Evolutionary conservation across 1,139 yeast genomes (phyloP), one percentile per base, ranked within the genome.

Genomic region (Lodderomyces pseudojiufengensis): DNA sequence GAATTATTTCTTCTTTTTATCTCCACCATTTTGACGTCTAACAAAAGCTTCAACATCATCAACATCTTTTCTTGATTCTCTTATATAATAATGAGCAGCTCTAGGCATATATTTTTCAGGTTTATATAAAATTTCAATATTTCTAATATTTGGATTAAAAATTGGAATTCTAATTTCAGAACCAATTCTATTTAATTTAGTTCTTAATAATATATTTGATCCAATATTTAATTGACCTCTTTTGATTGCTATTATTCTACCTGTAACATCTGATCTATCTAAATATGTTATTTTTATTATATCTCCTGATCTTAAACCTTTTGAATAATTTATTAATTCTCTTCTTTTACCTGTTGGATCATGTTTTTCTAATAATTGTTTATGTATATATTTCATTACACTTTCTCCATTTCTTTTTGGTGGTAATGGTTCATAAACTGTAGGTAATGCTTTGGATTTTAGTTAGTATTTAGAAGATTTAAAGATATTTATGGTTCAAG

Each of bases 61-160:
- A 31, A 86, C 95, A 60, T 88, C 97, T 61, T 82, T 66, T 61
- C 80, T 81, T 46, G 86, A 74, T 22, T 27, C 46, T 65, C 96
- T 82, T 55, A 88, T 84, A 61, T 85, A 88, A 70, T 81, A 87
- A 48, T 86, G 92, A 70, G 85, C 87, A 63, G 78, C 76, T 75
- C 95, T 76, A 16, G 70, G 57, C 70, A 79, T 75, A 63, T 84
- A 81, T 53, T 71, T 72, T 48, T 73, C 70, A 20, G 95, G 90
- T 57, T 80, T 80, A 60, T 84, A 73, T 47, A 88, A 60, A 26
- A 85, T 58, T 58, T 88, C 96, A 40, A 88, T 70, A 59, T 82
- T 76, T 47, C 79, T 76, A 41, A 88, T 71, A 37, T 76, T 70
- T 16, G 96, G 96, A 46, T 82, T 84, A 67, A 73, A 88, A 25